Evolutionary conservation across 106 monocot genomes (phyloP), one percentile per base, ranked within the genome.

Genomic region (Allium fistulosum): DNA sequence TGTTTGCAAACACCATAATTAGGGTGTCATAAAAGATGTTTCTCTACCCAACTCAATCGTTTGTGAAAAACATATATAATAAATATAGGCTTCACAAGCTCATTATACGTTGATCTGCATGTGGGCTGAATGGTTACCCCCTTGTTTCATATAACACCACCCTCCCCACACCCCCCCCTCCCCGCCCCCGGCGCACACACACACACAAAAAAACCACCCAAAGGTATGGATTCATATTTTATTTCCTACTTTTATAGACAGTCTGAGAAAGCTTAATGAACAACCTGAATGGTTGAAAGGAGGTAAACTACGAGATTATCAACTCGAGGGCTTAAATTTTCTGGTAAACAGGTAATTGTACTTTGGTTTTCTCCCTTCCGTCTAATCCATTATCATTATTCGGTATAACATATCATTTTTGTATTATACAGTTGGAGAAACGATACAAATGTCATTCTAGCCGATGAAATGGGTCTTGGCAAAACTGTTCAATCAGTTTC

Each of bases 391-490:
- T 61, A 55, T 55, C 6, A 3, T 6, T 12, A 55, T 8, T 55
- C 9, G 7, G 13, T 49, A 28, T 55, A 50, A 63, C 47, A 18
- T 9, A 45, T 51, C 13, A 1, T 16, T 11, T 67, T 50, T 48
- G 65, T 51, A 26, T 84, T 49, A 26, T 27, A 61, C 77, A 99
- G 99, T 61, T 99, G 99, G 99, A 90, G 99, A 76, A 99, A 93
- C 83, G 93, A 99, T 69, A 99, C 99, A 51, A 99, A 99, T 87
- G 99, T 93, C 53, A 93, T 99, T 79, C 69, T 99, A 46, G 99
- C 99, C 74, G 99, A 99, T 87, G 99, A 99, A 78, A 99, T 99
- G 99, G 99, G 99, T 68, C 87, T 99, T 59, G 99, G 99, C 73
- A 99, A 99, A 89, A 99, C 99, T 68, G 83, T 99, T 62, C 99